Percentiles rank a stretch among this genome's conserved stretches.
Conservation (phyloP, 1,284 basidiomycete genomes). For the Xerocomus nothofagi region DNA sequence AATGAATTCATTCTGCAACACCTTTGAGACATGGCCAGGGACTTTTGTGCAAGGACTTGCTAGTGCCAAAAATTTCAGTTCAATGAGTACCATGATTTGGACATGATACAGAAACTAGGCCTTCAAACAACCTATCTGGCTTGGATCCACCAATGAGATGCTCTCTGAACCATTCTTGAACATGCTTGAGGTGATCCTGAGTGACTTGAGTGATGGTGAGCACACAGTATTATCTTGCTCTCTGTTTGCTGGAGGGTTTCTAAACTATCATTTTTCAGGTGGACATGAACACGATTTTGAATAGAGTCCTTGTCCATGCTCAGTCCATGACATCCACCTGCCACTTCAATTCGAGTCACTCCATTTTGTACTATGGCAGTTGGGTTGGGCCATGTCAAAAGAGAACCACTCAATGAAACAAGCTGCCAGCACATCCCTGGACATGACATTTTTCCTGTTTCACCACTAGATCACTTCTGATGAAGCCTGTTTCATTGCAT, state of each 20-base stretch:
- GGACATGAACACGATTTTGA: conserved; percentile 48
- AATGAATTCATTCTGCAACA: conserved; percentile 51
- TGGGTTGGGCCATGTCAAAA: conserved; percentile 64
- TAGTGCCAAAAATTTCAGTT: conserved; percentile 63
- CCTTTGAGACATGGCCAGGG: conserved; percentile 47
- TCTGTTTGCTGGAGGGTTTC: background rate
- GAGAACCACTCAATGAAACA: conserved; percentile 54
- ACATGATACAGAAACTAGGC: conserved; percentile 62
- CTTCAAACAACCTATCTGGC: conserved; percentile 62
- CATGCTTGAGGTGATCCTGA: conserved; percentile 61
- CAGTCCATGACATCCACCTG: conserved; percentile 80
- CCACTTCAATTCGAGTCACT: conserved; percentile 76
- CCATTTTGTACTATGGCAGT: conserved; percentile 69
- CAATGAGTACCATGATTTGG: conserved; percentile 72
- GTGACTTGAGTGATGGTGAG: conserved; percentile 50
- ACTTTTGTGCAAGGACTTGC: conserved; percentile 59
- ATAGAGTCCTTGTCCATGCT: conserved; percentile 66
- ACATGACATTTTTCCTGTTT: conserved; percentile 66
- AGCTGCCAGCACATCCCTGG: conserved; percentile 55
- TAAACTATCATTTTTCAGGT: conserved; percentile 20
- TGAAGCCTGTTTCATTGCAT: too few relatives aligned
- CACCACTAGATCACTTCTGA: conserved; percentile 72
- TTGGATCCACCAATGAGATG: conserved; percentile 48
- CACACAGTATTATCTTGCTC: background rate
- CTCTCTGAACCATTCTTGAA: conserved; percentile 62